Base-by-base conservation (phyloP, 768 basidiomycete species). In the Amanita pallidorosea region DNA sequence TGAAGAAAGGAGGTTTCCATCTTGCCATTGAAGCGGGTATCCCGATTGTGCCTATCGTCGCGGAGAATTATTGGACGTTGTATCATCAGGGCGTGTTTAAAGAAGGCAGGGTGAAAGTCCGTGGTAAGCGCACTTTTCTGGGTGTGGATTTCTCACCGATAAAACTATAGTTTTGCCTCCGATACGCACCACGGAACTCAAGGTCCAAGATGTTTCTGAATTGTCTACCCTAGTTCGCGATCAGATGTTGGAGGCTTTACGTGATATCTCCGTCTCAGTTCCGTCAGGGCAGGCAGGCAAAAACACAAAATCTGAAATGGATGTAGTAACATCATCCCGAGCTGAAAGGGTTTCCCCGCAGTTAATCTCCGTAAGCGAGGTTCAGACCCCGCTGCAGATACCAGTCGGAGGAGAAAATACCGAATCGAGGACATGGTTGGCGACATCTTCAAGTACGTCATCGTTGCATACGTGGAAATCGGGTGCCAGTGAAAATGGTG, bases 1-100 rank as follows among this genome's bases (percentile, higher is more conserved):
- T 99, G 73, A 99, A 99, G 75, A 99, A 97, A 66, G 96, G 96
- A 36, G 94, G 92, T 3, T 98, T 98, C 74, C 93, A 98, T 63
- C 77, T 97, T 45, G 96, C 96, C 25, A 76, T 98, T 22, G 84
- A 93, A 66, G 83, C 90, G 11, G 81, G 86, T 27, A 76, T 98
- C 42, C 95, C 96, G 5, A 84, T 99, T 60, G 77, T 89, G 27
- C 95, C 96, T 5, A 77, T 99, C 47, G 84, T 98, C 2, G 81
- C 82, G 47, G 92, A 98, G 70, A 97, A 97, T 65, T 99, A 98
- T 64, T 88, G 88, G 77, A 69, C 79, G 54, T 57, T 95, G 42
- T 98, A 96, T 65, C 81, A 79, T 60, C 76, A 81, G 55, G 84
- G 84, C 33, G 69, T 81, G 17, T 88, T 97, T 55, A 81, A 82